phyloP scores from a whole-genome alignment of 2,329 filamentous ascomycete species.

The Keithomyces neogunnii region DNA sequence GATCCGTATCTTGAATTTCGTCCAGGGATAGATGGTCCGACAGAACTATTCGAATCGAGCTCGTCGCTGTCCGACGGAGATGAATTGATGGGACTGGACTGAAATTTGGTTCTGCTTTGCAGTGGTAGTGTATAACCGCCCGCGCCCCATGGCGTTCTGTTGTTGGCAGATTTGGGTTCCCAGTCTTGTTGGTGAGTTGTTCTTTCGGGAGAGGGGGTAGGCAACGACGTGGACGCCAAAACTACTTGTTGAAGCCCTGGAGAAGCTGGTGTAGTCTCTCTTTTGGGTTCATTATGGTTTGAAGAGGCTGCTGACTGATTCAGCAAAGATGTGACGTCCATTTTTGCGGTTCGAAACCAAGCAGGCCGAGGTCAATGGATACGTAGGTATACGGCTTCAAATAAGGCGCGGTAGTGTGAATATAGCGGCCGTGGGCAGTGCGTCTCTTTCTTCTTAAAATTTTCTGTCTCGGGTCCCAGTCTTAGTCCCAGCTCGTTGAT shows the following conservation, averaged over 20 bases:
- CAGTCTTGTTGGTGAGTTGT: slow-evolving; percentile 14
- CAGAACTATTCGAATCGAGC: slow-evolving; percentile 13
- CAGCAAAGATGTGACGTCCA: slow-evolving; percentile 34
- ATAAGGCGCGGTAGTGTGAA: neutral
- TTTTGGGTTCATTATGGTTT: slow-evolving; percentile 3
- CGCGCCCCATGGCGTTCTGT: slow-evolving; percentile 42
- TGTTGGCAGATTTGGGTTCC: slow-evolving; percentile 14
- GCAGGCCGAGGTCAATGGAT: neutral
- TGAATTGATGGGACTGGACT: slow-evolving; percentile 13
- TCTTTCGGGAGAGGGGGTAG: slow-evolving; percentile 26
- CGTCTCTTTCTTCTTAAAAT: neutral
- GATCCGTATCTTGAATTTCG: slow-evolving; percentile 22
- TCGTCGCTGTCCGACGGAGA: slow-evolving; percentile 16
- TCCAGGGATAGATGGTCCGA: slow-evolving; percentile 10
- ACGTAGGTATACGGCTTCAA: neutral
- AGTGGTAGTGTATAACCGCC: slow-evolving; percentile 39
- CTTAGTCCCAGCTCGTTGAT: neutral
- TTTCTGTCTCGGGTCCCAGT: neutral
- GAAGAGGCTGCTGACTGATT: slow-evolving; percentile 23
- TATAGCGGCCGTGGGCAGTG: too few species aligned
- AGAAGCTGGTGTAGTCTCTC: slow-evolving; percentile 9
- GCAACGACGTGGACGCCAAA: slow-evolving; percentile 13
- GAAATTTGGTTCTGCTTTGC: slow-evolving; percentile 28
- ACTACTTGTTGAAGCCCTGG: slow-evolving; percentile 1
- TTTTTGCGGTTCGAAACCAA: slow-evolving; percentile 9